phyloP scores from a whole-genome alignment of 2,329 filamentous ascomycete species.

The Pseudogymnoascus sp. region DNA sequence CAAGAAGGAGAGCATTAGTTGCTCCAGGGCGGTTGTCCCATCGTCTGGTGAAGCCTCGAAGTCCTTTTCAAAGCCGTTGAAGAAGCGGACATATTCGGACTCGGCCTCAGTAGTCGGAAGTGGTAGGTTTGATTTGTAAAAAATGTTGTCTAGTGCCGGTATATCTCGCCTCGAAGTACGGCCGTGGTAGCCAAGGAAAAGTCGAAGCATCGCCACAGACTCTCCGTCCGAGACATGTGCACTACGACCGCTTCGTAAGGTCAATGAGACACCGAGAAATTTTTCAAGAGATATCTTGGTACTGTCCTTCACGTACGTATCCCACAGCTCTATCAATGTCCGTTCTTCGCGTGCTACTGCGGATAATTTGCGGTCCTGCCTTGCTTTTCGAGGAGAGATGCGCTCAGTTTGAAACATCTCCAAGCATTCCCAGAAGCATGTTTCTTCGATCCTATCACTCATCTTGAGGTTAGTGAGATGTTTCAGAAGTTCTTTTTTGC shows the following conservation, averaged over 20 bases:
- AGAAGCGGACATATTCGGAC: neutral
- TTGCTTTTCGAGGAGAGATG: neutral
- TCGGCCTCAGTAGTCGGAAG: neutral
- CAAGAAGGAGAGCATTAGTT: neutral
- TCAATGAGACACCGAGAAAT: neutral
- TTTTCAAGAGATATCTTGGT: neutral
- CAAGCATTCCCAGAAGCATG: slow-evolving; percentile 12
- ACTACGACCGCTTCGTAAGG: neutral
- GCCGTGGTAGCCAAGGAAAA: neutral
- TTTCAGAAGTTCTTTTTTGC: slow-evolving; percentile 19
- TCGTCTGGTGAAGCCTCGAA: neutral
- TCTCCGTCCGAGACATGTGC: neutral
- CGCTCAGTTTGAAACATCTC: slow-evolving; percentile 7
- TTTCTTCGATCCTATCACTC: slow-evolving; percentile 15
- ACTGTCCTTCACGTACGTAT: neutral
- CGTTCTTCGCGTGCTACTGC: neutral
- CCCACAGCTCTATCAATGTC: neutral
- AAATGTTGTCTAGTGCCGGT: neutral
- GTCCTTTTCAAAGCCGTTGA: neutral
- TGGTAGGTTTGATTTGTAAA: neutral
- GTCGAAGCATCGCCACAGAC: neutral
- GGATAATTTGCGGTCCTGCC: neutral
- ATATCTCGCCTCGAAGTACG: neutral
- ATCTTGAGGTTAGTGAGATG: slow-evolving; percentile 17
- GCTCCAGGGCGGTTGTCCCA: neutral